Conservation (phyloP, 2,329 filamentous ascomycete species). For the Orbilia quercus region DNA sequence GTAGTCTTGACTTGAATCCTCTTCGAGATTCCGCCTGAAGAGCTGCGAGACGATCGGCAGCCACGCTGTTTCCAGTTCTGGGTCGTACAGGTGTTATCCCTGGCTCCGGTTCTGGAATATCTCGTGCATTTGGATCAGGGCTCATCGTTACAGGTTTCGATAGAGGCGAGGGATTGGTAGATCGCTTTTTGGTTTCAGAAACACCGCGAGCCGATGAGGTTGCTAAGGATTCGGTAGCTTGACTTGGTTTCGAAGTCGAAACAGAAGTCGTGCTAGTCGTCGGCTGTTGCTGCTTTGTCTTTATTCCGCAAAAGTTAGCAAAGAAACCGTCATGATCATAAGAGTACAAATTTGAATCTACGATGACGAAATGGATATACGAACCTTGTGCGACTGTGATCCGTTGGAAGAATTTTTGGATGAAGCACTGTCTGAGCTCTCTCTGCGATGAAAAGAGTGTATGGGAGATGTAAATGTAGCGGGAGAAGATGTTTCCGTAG, state of each 20-base stretch:
- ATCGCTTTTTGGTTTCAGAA: slow-evolving; percentile 74
- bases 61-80: slow-evolving; percentile 69
- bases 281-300: slow-evolving; percentile 44
- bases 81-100: slow-evolving; percentile 37
- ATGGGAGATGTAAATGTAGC: slow-evolving; percentile 47
- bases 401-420: slow-evolving; percentile 53
- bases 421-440: slow-evolving; percentile 48
- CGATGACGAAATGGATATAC: no score
- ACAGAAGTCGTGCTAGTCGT: slow-evolving; percentile 46
- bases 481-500: slow-evolving; percentile 47
- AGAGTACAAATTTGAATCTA: no score
- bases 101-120: slow-evolving; percentile 53
- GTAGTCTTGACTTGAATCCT: slow-evolving; percentile 71
- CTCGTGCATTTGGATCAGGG: slow-evolving; percentile 63
- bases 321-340: no score
- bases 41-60: slow-evolving; percentile 85
- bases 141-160: slow-evolving; percentile 77
- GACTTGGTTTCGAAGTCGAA: slow-evolving; percentile 65
- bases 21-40: slow-evolving; percentile 68
- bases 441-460: slow-evolving; percentile 43
- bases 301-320: slow-evolving; percentile 1
- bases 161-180: slow-evolving; percentile 76
- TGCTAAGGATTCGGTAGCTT: slow-evolving; percentile 1
- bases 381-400: slow-evolving; percentile 44
- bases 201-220: slow-evolving; percentile 61